Conservation (phyloP, 352 stramenopile species). For the Phytophthora pini region DNA sequence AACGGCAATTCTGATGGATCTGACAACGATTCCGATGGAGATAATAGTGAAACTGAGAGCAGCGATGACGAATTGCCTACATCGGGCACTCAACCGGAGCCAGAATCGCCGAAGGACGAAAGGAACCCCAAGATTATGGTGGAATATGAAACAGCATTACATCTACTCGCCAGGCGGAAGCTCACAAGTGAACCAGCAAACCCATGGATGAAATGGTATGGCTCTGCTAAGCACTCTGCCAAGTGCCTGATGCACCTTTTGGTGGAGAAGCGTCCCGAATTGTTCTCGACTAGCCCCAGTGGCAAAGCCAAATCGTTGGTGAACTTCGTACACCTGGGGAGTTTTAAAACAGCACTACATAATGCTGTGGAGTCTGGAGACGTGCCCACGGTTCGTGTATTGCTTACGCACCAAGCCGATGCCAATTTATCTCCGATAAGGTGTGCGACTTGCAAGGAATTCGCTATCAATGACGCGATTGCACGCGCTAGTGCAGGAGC, state of each 20-base stretch:
- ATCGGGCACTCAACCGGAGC: background rate
- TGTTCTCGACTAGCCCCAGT: conserved; percentile 27
- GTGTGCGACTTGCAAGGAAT: conserved; percentile 49
- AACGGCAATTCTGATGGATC: conserved; percentile 1
- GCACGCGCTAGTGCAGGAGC: conserved; percentile 5
- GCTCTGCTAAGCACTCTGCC: conserved; percentile 19
- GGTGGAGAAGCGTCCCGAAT: conserved; percentile 40
- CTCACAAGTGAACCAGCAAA: conserved; percentile 42
- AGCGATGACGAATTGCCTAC: conserved; percentile 9
- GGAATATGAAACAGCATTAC: conserved; percentile 56
- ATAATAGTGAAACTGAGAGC: conserved; percentile 17
- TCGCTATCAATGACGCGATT: conserved; percentile 25
- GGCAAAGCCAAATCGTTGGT: conserved; percentile 38
- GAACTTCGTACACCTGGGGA: conserved; percentile 55
- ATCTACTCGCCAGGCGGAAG: conserved; percentile 54
- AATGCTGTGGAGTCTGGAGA: conserved; percentile 61
- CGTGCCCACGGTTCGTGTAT: conserved; percentile 38
- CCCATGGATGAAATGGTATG: conserved; percentile 51
- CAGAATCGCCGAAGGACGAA: conserved; percentile 1
- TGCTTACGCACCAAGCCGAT: conserved; percentile 50
- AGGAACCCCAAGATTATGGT: conserved; percentile 37
- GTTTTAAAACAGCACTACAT: conserved; percentile 64
- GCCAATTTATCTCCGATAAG: conserved; percentile 60
- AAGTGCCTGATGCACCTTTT: conserved; percentile 60
- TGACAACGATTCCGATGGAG: conserved; percentile 9